Evolutionary conservation across 2,329 filamentous ascomycete species (phyloP).

Genomic region (Pseudogymnoascus sp.): DNA sequence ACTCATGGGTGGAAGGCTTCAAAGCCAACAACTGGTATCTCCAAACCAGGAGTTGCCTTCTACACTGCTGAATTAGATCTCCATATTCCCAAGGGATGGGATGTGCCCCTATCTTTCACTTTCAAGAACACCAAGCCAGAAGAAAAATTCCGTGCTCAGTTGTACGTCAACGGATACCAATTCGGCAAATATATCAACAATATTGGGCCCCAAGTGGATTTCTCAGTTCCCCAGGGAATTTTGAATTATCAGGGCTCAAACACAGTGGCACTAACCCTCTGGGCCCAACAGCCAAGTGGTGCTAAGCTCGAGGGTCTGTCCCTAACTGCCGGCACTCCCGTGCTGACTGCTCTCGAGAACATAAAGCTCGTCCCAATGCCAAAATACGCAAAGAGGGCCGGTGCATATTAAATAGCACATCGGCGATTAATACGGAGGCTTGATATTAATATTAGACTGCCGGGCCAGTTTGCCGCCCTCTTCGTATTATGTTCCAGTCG

Average conservation of each 20-base stretch:
- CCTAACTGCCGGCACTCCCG: neutral
- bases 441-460: neutral
- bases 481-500: neutral
- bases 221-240: conserved; percentile 63
- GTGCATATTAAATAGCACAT: neutral
- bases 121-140: conserved; percentile 17
- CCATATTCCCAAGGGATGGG: conserved; percentile 45
- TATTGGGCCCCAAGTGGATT: conserved; percentile 64
- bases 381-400: neutral
- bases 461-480: neutral
- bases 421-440: conserved; percentile 1
- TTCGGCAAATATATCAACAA: conserved; percentile 54
- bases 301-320: conserved; percentile 13
- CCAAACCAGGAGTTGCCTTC: conserved; percentile 46
- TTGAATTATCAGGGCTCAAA: conserved; percentile 63
- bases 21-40: conserved; percentile 35
- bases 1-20: conserved; percentile 35
- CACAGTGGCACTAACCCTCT: conserved; percentile 58
- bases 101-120: conserved; percentile 51
- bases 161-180: conserved; percentile 70
- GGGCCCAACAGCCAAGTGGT: conserved; percentile 42
- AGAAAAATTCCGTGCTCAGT: conserved; percentile 42
- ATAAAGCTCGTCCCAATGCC: neutral
- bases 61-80: conserved; percentile 49
- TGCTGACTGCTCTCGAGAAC: neutral